Evolutionary conservation across 1,139 yeast species (phyloP).

Genomic region (Magnusiomyces starmeri): DNA sequence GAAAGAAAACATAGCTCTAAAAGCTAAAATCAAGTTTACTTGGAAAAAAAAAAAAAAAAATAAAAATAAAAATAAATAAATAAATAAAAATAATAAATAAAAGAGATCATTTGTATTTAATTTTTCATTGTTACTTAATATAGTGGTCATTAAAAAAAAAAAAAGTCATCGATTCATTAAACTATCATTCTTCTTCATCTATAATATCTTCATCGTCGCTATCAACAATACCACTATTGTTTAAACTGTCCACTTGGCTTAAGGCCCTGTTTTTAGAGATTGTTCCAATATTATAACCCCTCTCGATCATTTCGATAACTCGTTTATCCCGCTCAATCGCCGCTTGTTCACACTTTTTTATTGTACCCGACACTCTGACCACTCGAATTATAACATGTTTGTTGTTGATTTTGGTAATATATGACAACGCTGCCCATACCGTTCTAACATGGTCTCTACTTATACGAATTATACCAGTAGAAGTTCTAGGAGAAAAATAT

Average conservation of each 20-base stretch:
- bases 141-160: not conserved
- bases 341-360: constrained; percentile 70
- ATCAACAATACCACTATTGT: not conserved
- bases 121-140: not conserved
- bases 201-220: not conserved
- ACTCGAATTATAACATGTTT: constrained; percentile 52
- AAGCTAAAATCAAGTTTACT: too few relatives aligned
- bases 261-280: not conserved
- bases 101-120: not conserved
- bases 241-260: not conserved
- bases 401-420: constrained; percentile 52
- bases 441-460: constrained; percentile 56
- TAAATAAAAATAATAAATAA: not conserved
- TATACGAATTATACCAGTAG: constrained; percentile 79
- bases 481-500: constrained; percentile 74
- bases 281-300: not conserved
- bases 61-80: not conserved
- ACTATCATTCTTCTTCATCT: not conserved
- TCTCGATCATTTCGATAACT: constrained; percentile 16
- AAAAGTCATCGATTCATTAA: constrained; percentile 18
- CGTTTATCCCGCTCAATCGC: constrained; percentile 38
- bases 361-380: constrained; percentile 77
- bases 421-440: constrained; percentile 62
- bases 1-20: too few relatives aligned
- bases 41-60: not conserved